These are phyloP conservation scores for Paracorniculantispora psalliotae DNA, from an alignment of 2,329 filamentous ascomycete genomes.

Conservation along the genomic window DNA sequence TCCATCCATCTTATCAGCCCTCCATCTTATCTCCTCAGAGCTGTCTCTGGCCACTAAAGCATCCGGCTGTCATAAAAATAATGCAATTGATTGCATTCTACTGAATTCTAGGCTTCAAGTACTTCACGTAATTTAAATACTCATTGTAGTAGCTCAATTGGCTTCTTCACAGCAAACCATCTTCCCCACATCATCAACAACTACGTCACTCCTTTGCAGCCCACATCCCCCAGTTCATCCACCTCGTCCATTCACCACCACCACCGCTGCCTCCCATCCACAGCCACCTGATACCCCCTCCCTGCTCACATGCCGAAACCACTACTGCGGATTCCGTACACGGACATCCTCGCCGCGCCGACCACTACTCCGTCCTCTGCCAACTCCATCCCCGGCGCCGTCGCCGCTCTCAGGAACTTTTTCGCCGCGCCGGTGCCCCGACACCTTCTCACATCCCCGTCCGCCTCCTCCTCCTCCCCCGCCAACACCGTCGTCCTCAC, in stretches of 20 bases:
- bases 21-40: too few relatives aligned
- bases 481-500: constrained; percentile 52
- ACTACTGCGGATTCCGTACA: constrained; percentile 87
- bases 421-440: constrained; percentile 56
- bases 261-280: neutral
- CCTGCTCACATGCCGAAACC: constrained; percentile 55
- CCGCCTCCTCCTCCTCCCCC: constrained; percentile 28
- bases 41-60: too few relatives aligned
- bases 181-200: neutral
- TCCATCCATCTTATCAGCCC: too few relatives aligned
- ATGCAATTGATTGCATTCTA: neutral
- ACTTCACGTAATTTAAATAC: neutral
- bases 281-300: neutral
- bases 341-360: constrained; percentile 71
- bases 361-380: constrained; percentile 70
- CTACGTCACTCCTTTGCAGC: neutral
- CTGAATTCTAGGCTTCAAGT: neutral
- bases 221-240: neutral
- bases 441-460: constrained; percentile 27
- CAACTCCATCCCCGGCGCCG: constrained; percentile 63
- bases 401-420: constrained; percentile 73
- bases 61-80: too few relatives aligned
- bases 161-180: too few relatives aligned
- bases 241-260: neutral
- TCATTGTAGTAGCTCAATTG: neutral